Evolutionary conservation across 106 monocot genomes (phyloP).

Genomic region (Dendrobium huoshanense): DNA sequence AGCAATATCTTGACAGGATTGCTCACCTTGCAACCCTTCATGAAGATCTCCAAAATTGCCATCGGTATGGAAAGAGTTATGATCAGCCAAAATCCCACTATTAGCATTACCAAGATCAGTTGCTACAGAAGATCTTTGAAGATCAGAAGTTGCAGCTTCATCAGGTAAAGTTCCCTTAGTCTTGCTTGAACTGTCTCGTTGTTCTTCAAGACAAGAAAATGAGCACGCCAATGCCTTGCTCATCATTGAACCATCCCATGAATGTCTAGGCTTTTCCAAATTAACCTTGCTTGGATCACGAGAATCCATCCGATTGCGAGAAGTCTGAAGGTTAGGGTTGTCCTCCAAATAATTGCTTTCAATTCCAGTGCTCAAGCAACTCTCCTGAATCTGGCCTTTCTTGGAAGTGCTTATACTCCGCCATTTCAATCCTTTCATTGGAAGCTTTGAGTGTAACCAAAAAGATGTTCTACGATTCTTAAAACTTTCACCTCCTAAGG

Average conservation of each 20-base stretch:
- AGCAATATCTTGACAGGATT: constrained; percentile 14
- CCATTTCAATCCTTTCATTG: constrained; percentile 27
- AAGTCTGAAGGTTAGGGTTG: constrained; percentile 27
- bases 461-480: constrained; percentile 21
- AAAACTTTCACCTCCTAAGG: constrained; percentile 8
- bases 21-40: constrained; percentile 15
- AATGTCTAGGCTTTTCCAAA: constrained; percentile 61
- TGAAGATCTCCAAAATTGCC: constrained; percentile 14
- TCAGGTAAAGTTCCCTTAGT: constrained; percentile 20
- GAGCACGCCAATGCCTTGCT: constrained; percentile 63
- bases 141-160: constrained; percentile 12
- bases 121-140: constrained; percentile 1
- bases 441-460: constrained; percentile 37
- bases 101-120: not conserved
- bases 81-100: constrained; percentile 2
- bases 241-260: constrained; percentile 85
- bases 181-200: constrained; percentile 19
- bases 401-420: constrained; percentile 9
- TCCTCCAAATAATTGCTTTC: constrained; percentile 18
- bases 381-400: constrained; percentile 14
- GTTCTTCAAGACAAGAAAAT: constrained; percentile 67
- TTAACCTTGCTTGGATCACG: constrained; percentile 24
- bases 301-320: constrained; percentile 41
- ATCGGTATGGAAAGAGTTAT: constrained; percentile 9
- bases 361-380: not conserved